Percentiles rank a stretch among this genome's conserved stretches.
Conservation (phyloP, 2,329 filamentous ascomycete genomes). For the Sporothrix brunneoviolacea region DNA sequence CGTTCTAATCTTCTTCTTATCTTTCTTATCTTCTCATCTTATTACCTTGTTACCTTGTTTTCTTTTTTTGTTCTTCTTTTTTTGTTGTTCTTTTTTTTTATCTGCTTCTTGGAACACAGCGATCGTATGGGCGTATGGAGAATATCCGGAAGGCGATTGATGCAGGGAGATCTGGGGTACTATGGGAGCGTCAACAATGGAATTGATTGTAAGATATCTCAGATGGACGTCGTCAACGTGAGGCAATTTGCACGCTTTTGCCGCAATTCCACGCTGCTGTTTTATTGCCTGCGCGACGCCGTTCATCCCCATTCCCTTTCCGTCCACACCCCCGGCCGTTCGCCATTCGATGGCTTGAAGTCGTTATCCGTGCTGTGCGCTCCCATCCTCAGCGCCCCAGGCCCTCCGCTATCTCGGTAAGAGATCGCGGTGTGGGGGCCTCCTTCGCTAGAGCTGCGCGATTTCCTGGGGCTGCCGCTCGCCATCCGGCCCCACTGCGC, state of each 20-base stretch:
- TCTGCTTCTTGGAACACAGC: neutral
- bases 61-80: neutral
- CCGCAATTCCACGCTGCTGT: too few relatives aligned
- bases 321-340: neutral
- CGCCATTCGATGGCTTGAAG: slow-evolving; percentile 3
- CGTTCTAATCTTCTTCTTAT: neutral
- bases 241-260: too few relatives aligned
- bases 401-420: too few relatives aligned
- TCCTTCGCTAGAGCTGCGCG: too few relatives aligned
- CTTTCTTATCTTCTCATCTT: neutral
- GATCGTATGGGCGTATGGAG: neutral
- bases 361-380: neutral
- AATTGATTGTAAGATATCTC: too few relatives aligned
- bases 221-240: too few relatives aligned
- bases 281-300: too few relatives aligned
- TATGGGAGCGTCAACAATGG: too few relatives aligned
- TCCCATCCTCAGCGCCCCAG: too few relatives aligned
- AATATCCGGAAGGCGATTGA: neutral
- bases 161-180: too few relatives aligned
- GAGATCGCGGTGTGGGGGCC: too few relatives aligned
- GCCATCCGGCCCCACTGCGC: too few relatives aligned
- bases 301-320: neutral
- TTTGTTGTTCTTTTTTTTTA: neutral
- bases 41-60: neutral
- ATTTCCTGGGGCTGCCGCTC: neutral